Evolutionary conservation across 495 filamentous ascomycete genomes (phyloP), one percentile per base, ranked within the genome.

Genomic region (Penicillium turbatum): DNA sequence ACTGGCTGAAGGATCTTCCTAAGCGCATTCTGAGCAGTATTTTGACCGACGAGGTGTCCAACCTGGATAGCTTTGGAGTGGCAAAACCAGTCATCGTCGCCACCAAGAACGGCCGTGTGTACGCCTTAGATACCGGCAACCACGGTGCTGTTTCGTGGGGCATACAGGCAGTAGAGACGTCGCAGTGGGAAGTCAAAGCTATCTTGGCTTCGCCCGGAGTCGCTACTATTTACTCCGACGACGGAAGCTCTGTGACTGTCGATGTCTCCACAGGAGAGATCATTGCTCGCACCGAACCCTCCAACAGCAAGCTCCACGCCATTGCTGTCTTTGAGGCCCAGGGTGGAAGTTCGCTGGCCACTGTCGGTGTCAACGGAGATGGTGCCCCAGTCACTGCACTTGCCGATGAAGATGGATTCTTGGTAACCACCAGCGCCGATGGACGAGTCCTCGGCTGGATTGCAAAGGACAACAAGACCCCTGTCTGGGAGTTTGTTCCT

Each of bases 1-100:
- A 76, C 0, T 95, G 85, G 75, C 67, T 93, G 11, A 74, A 82
- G 60, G 71, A 71, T 17, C 73, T 92, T 17, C 87, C 88, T 9
- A 60, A 68, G 29, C 82, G 86, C 17, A 66, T 96, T 27, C 59
- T 90, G 10, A 80, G 81, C 56, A 89, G 84, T 55, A 77, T 95
- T n/a, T 44, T 88, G 21, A 65, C 75, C 5, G 75, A 79, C n/a
- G 75, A 77, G 35, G 84, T 81, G 13, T 72, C 86, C 30, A 73
- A 77, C 11, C 73, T 86, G 11, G 89, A 97, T 63, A 83, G 79
- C 63, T 97, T 97, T 65, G 93, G 92, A 26, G 88, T 96, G 63
- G 81, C 85, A 54, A 96, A 95, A 68, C 72, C 92, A 30, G 80
- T 86, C 6, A 75, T 96, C 55, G 77, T 95, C 39, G 92, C 89